Evolutionary conservation across 108 stramenopile species (phyloP).

Genomic region (Pseudonitzschia pungens): DNA sequence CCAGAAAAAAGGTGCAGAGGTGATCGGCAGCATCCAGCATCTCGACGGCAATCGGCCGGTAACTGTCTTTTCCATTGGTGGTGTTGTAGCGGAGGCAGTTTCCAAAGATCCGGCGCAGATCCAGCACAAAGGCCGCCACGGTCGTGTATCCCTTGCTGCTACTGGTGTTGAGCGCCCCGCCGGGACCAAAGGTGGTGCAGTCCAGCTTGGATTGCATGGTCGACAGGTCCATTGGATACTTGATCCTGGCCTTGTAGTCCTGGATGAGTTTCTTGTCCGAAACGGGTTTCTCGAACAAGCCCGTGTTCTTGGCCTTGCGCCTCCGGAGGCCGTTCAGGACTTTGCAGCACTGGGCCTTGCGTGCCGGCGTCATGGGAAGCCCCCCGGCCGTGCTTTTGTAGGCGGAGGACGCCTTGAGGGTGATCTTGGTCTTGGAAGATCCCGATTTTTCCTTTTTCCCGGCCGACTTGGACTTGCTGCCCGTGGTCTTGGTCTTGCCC

Average conservation of each 20-base stretch:
- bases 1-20: slow-evolving; percentile 62
- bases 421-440: slow-evolving; percentile 24
- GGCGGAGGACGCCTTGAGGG: slow-evolving; percentile 23
- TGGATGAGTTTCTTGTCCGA: slow-evolving; percentile 67
- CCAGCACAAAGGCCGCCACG: slow-evolving; percentile 65
- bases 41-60: slow-evolving; percentile 66
- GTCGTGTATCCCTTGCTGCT: slow-evolving; percentile 57
- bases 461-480: background rate
- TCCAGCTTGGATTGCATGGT: slow-evolving; percentile 66
- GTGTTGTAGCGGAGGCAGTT: slow-evolving; percentile 87
- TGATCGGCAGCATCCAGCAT: slow-evolving; percentile 57
- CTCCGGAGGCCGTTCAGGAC: slow-evolving; percentile 63
- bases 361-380: slow-evolving; percentile 47
- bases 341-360: slow-evolving; percentile 68
- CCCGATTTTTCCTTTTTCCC: slow-evolving; percentile 18
- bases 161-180: background rate
- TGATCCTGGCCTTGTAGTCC: slow-evolving; percentile 78
- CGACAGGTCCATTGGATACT: slow-evolving; percentile 73
- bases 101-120: slow-evolving; percentile 71
- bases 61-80: slow-evolving; percentile 48
- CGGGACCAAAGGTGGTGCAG: slow-evolving; percentile 29
- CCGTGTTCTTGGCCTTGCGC: slow-evolving; percentile 49
- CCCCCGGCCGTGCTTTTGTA: slow-evolving; percentile 6
- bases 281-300: slow-evolving; percentile 73
- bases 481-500: background rate